Conservation (phyloP, 2,329 filamentous ascomycete species). For the Cyclaneusma minus region DNA sequence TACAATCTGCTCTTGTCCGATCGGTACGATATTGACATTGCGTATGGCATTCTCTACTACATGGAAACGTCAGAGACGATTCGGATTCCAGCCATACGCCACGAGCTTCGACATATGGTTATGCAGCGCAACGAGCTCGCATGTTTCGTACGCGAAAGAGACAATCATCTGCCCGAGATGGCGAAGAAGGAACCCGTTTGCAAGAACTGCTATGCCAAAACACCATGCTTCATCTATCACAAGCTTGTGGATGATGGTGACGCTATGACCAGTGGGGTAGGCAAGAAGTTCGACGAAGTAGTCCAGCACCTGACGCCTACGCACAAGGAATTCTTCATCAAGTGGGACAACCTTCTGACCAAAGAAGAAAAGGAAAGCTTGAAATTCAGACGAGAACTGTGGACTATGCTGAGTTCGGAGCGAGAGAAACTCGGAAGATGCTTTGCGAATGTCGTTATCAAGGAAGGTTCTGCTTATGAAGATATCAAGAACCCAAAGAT, state of each 20-base stretch:
- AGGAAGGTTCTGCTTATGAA: conserved; percentile 58
- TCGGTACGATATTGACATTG: conserved; percentile 83
- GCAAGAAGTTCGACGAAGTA: conserved; percentile 66
- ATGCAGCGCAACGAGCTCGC: conserved; percentile 88
- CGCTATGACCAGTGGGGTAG: conserved; percentile 66
- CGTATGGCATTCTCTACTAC: conserved; percentile 86
- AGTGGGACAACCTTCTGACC: conserved; percentile 86
- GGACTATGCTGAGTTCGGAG: conserved; percentile 87
- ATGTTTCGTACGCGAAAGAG: conserved; percentile 67
- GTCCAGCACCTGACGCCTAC: conserved; percentile 60
- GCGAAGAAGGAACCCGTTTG: conserved; percentile 70
- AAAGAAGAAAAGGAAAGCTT: conserved; percentile 88
- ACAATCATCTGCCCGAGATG: conserved; percentile 70
- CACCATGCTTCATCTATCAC: conserved; percentile 85
- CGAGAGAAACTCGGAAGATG: conserved; percentile 80
- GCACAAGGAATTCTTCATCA: conserved; percentile 76
- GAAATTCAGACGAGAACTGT: conserved; percentile 76
- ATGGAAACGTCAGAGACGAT: conserved; percentile 80
- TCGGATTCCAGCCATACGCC: conserved; percentile 69
- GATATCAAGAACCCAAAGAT: conserved; percentile 63
- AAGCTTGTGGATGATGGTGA: conserved; percentile 75
- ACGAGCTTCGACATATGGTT: conserved; percentile 90
- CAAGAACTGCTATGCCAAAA: conserved; percentile 77
- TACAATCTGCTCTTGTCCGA: conserved; percentile 90
- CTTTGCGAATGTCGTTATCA: conserved; percentile 75